A percentile compares a stretch with the other conserved stretches of the same genome.
Conservation (phyloP, 495 filamentous ascomycete species). For the Penicillium salamii region DNA sequence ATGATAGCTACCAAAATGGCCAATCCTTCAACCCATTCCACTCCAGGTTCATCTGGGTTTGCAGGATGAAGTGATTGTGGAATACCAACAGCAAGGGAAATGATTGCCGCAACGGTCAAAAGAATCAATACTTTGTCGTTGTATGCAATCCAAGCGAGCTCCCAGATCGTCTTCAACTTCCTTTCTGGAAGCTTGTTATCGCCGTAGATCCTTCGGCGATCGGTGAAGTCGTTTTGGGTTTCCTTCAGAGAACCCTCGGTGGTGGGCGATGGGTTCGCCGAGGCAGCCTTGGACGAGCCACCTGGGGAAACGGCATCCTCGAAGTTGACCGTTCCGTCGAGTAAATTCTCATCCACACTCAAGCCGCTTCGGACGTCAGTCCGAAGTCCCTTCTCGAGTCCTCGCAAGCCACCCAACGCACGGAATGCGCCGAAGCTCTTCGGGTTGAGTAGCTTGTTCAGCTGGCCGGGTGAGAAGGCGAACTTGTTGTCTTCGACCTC, state of each 20-base stretch:
- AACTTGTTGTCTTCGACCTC: constrained; percentile 73
- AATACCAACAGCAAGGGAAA: constrained; percentile 81
- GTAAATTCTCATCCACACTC: constrained; percentile 66
- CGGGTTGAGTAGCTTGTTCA: constrained; percentile 76
- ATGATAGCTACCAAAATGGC: constrained; percentile 74
- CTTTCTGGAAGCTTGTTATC: constrained; percentile 68
- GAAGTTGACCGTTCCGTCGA: constrained; percentile 67
- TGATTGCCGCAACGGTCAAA: constrained; percentile 71
- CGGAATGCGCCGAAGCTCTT: constrained; percentile 77
- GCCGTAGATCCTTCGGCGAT: constrained; percentile 67
- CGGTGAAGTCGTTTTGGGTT: constrained; percentile 45
- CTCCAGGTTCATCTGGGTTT: constrained; percentile 48
- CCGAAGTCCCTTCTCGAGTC: constrained; percentile 73
- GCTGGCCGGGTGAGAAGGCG: constrained; percentile 76
- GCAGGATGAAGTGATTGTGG: constrained; percentile 56
- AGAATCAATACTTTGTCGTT: constrained; percentile 82
- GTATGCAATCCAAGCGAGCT: constrained; percentile 77
- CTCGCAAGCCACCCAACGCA: constrained; percentile 72
- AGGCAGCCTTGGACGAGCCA: constrained; percentile 26
- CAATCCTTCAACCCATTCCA: constrained; percentile 80
- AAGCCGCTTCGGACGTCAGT: constrained; percentile 67
- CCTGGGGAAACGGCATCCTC: constrained; percentile 52
- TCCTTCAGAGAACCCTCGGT: constrained; percentile 22
- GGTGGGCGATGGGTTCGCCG: constrained; percentile 25
- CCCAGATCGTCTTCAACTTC: constrained; percentile 68